Base-by-base conservation (phyloP, 2,329 filamentous ascomycete species). In the Aureobasidium sp. region DNA sequence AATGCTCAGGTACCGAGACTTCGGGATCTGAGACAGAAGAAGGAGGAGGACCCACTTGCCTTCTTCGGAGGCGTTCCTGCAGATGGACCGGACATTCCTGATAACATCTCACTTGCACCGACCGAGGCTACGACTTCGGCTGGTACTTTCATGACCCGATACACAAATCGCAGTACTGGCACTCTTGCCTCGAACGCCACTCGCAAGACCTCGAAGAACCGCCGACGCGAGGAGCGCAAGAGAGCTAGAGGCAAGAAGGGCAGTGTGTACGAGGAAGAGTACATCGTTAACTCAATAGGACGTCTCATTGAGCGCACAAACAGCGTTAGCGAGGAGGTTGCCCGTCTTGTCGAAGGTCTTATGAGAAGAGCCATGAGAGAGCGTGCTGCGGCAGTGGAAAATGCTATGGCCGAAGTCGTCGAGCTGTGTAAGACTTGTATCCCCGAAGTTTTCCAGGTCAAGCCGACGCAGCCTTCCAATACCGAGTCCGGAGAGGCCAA, bases 221-320 rank as follows among this genome's bases (percentile, higher is more conserved):
- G 91, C 58, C 82, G 88, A 29, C 82, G 91, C 25, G 94, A 99
- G 74, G 94, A 99, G 79, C 86, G 96, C 73, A 99, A 99, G 82
- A 85, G 93, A 16, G 94, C 94, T 0, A 81, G 91, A 8, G 94
- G 94, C 30, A 93, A 96, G 73, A 97, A 97, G 79, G 94, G 94
- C 11, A 96, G 90, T 16, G 90, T 99, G 5, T 99, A 99, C 74
- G 94, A 99, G 74, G 93, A 97, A 71, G 94, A 97, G 74, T 99
- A 99, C 73, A 83, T 99, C 5, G 87, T 96, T 62, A 94, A 92
- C 73, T 93, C 88, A 67, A 86, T 97, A 39, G 84, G 87, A 13
- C 81, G 94, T 29, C 80, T 99, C 37, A 84, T 96, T 14, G 91
- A 96, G 72, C 82, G 92, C 39, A 85, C 96, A 27, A 91, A 92